Base-by-base conservation (phyloP, 345 rosid genomes). In the Odontarrhena argentea region DNA sequence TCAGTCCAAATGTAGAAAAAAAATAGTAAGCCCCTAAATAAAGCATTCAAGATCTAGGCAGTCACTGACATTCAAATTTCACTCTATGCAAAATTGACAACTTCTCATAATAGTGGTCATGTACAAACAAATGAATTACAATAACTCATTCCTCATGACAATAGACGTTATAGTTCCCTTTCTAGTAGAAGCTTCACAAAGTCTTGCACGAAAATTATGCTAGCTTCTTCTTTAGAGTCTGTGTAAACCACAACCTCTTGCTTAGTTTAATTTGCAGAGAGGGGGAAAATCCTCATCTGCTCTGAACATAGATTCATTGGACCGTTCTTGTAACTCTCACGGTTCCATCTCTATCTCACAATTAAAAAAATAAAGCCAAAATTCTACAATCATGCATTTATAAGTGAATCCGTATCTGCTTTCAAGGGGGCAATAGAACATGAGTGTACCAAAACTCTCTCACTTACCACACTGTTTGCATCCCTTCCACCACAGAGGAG, bases 401-500 rank as follows among this genome's bases (percentile, higher is more conserved):
- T 26, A 52, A 24, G 34, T 41, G 53, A 53, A 44, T 44, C 14
- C 3, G 1, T 41, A 13, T 34, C 26, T 41, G 14, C 43, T 57
- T 49, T 22, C 34, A 64, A 48, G 60, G 57, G 60, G 52, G 36
- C 14, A 35, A 53, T 18, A 8, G 67, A 47, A 28, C 37, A 60
- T 44, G 36, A 61, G 14, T 37, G 38, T 38, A 74, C 30, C 3
- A 24, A 58, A 60, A 46, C 30, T 53, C 30, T 67, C 13, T 52
- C 52, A 53, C 90, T 78, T 70, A 91, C 97, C 92, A 88, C 96
- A 79, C 97, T 86, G 54, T 80, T 91, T 62, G 89, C 87, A 84
- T 91, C 97, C 67, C 97, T 81, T 69, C 97, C 97, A 26, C 97
- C 97, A 77, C 97, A 91, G 67, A 91, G 97, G 75, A 91, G 78